Base-by-base conservation (phyloP, 257 asterid genomes). In the Nicotiana otophora region DNA sequence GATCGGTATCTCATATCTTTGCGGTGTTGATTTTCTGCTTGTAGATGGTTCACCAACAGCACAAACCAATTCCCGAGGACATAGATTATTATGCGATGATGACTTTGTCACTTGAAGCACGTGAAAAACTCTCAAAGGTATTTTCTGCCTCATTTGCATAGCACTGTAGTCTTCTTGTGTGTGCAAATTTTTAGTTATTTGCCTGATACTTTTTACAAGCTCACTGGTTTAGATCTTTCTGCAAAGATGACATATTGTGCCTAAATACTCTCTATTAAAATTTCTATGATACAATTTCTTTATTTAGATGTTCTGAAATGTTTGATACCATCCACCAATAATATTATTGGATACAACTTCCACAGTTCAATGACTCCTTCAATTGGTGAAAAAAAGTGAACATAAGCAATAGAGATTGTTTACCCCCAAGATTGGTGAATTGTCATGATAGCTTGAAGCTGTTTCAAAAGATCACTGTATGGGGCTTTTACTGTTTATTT, bases 91-190 rank as follows among this genome's bases (percentile, higher is more conserved):
- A 81, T 83, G 89, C 97, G 17, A 92, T 96, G 93, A 84, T 86
- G 26, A 94, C 98, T 55, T 84, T 96, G 88, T 96, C 98, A 1
- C 93, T 90, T 69, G 98, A 96, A 90, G 91, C 97, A 62, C 97
- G 99, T 51, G 99, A 96, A 88, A 96, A 96, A 86, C 91, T 96
- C 83, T 90, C 99, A 1, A 94, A 96, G 98, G 99, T 96, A 89
- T 81, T 31, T 78, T 65, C 28, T 81, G 61, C 42, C 31, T 58
- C 65, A 68, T 64, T 34, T 36, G 62, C 46, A 66, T 33, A 55
- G 36, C 51, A 28, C 19, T 2, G 28, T 63, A 23, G 3, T 63
- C 19, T 31, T 75, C 20, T 5, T 82, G 77, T 31, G 20, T 15
- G 7, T 23, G 28, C 79, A 26, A 48, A 72, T 14, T 72, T 72